Conservation (phyloP, 2,329 filamentous ascomycete species). For the Magnaporthiopsis incrustans region DNA sequence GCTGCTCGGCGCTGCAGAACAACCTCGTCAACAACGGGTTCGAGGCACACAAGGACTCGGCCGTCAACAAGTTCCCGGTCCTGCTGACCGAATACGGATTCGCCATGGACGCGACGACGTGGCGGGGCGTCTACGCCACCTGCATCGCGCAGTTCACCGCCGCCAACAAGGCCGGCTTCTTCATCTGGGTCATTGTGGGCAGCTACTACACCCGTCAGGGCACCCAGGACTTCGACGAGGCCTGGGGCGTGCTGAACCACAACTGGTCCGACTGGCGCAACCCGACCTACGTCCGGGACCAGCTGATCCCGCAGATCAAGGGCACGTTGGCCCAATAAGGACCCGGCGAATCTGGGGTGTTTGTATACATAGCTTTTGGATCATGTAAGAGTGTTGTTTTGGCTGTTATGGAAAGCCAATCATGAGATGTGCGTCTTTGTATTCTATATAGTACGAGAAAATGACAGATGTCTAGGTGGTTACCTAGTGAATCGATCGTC, state of each 20-base stretch:
- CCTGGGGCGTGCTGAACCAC: constrained; percentile 46
- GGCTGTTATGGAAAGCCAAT: too few species aligned
- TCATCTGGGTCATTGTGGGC: constrained; percentile 50
- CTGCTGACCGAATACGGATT: constrained; percentile 49
- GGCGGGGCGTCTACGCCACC: constrained; percentile 39
- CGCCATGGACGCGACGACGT: constrained; percentile 36
- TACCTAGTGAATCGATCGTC: too few species aligned
- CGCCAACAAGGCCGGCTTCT: constrained; percentile 42
- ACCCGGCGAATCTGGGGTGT: background rate
- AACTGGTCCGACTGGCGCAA: constrained; percentile 46
- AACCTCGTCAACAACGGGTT: constrained; percentile 45
- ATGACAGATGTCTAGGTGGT: too few species aligned
- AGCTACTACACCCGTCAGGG: constrained; percentile 50
- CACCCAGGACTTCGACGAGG: constrained; percentile 46
- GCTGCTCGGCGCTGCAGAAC: constrained; percentile 36
- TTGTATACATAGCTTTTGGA: too few species aligned
- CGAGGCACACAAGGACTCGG: constrained; percentile 35
- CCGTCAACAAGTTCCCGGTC: constrained; percentile 35
- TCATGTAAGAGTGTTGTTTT: too few species aligned
- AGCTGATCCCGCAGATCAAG: constrained; percentile 32
- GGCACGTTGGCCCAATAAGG: constrained; percentile 17
- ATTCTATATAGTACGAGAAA: too few species aligned
- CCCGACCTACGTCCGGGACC: constrained; percentile 31
- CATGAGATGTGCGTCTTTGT: too few species aligned
- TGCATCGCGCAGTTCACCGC: constrained; percentile 44